Conservation (phyloP, 202 grass and related monocot species). For the Bolboschoenoplectus hybrid region DNA sequence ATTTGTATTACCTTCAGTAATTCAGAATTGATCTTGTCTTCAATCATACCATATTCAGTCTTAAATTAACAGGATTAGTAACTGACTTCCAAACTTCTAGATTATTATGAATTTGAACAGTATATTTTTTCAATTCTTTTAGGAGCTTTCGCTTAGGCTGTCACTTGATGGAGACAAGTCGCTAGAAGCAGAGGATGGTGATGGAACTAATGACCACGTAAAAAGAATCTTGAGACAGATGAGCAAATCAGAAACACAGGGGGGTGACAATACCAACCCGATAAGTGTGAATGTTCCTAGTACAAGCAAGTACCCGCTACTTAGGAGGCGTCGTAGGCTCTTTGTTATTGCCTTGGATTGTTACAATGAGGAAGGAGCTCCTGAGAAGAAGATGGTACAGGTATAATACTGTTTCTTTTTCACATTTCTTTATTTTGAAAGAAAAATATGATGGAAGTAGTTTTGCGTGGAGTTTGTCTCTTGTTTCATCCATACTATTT, state of each 20-base stretch:
- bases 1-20: neutral
- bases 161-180: constrained; percentile 75
- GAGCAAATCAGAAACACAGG: constrained; percentile 54
- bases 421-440: neutral
- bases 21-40: neutral
- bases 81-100: neutral
- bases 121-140: constrained; percentile 4
- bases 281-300: constrained; percentile 33
- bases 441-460: neutral
- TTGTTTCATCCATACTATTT: neutral
- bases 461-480: neutral
- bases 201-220: constrained; percentile 45
- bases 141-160: constrained; percentile 74
- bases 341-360: constrained; percentile 83
- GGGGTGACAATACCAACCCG: constrained; percentile 37
- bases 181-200: constrained; percentile 26
- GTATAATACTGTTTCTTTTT: neutral
- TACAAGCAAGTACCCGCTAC: constrained; percentile 73
- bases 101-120: constrained; percentile 1
- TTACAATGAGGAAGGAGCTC: constrained; percentile 62
- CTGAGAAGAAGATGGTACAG: constrained; percentile 72
- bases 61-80: neutral
- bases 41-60: neutral
- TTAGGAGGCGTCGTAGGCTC: constrained; percentile 70
- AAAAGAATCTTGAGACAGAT: constrained; percentile 43